Evolutionary conservation across 768 basidiomycete genomes (phyloP).

Genomic region (Rhizopogon salebrosus): DNA sequence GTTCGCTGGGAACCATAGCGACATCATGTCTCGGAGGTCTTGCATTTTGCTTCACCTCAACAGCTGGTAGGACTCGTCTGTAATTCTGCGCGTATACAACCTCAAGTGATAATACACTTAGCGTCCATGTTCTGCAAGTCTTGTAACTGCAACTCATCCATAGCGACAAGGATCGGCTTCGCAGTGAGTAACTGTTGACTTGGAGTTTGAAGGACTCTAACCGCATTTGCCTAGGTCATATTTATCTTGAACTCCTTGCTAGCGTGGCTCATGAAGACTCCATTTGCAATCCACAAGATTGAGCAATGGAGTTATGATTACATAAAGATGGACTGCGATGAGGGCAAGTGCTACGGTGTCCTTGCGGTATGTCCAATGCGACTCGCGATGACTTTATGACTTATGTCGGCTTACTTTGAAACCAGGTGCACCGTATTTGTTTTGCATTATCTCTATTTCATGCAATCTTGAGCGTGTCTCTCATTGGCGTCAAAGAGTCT

Average conservation of each 20-base stretch:
- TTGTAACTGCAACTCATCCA: constrained; percentile 98
- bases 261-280: constrained; percentile 95
- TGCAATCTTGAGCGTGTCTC: constrained; percentile 66
- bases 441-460: constrained; percentile 93
- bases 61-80: constrained; percentile 54
- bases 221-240: constrained; percentile 61
- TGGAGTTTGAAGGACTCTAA: background rate
- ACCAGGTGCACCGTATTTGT: constrained; percentile 89
- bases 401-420: constrained; percentile 2
- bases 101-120: constrained; percentile 20
- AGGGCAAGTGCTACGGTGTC: constrained; percentile 93
- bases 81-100: constrained; percentile 6
- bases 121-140: constrained; percentile 98
- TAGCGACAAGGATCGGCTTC: constrained; percentile 94
- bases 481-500: constrained; percentile 88
- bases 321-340: constrained; percentile 95
- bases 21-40: constrained; percentile 80
- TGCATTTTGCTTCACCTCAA: constrained; percentile 84
- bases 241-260: constrained; percentile 93
- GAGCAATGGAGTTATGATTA: constrained; percentile 95
- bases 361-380: constrained; percentile 63
- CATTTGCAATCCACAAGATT: constrained; percentile 78
- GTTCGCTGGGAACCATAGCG: constrained; percentile 64
- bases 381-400: constrained; percentile 3
- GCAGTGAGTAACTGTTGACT: constrained; percentile 49